Evolutionary conservation across 257 asterid genomes (phyloP), one percentile per base, ranked within the genome.

Genomic region (Henckelia pumila): DNA sequence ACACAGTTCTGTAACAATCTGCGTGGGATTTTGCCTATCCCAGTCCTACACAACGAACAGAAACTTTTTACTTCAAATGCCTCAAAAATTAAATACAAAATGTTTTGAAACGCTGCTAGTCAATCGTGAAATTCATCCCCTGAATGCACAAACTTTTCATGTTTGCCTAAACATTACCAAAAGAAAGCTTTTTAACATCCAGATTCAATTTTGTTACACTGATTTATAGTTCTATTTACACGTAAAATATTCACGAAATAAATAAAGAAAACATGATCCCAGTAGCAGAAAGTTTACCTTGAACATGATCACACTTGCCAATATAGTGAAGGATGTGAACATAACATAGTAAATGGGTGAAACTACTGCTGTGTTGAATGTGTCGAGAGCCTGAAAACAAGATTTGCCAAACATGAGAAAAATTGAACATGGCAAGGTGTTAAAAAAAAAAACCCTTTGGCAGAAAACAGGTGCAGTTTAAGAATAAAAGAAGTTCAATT

Each of bases 1-100:
- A 40, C 84, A 76, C 59, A 79, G 58, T 67, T 76, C 81, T n/a
- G 79, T 79, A 59, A 73, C 77, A 22, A 76, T 79, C 30, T 79
- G 84, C 19, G 79, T 79, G n/a, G 70, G 74, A 32, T 76, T 72
- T 61, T 79, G 84, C 77, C 81, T 67, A 29, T 76, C 81, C 81
- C 84, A 79, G 61, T 79, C 84, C 81, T 79, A 74, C 50, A 60
- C 71, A 60, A 59, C n/a, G 59, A 67, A 33, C 24, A 33, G n/a
- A 47, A 40, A 7, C 47, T 6, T 33, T 49, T 63, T 44, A 68
- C 4, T 63, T 35, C 25, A 26, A 64, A 40, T 21, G 33, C 56
- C 17, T 3, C 10, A 8, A 9, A 9, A 61, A 14, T 49, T 4
- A 49, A n/a, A 50, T 13, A 40, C 6, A 8, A 20, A 32, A 7